A percentile compares a stretch with the other conserved stretches of the same genome.
Conservation (phyloP, 129 eudicot genomes). For the Ambrosia trifida region DNA sequence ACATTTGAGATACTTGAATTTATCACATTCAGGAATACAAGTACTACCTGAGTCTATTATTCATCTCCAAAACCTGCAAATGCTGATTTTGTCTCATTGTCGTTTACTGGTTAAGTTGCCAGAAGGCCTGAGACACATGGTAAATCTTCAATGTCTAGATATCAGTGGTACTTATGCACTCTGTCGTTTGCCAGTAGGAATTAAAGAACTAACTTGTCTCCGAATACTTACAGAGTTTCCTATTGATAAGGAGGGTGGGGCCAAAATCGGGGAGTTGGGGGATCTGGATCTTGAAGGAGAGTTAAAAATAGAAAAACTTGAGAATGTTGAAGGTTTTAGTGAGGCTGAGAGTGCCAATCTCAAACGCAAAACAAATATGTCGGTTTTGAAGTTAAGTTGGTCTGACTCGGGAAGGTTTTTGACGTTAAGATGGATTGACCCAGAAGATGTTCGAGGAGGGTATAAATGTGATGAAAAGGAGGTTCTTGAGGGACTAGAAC, state of each 20-base stretch:
- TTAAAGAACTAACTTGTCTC: neutral
- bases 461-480: too few relatives aligned
- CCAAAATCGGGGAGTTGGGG: slow-evolving; percentile 3
- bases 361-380: neutral
- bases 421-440: too few relatives aligned
- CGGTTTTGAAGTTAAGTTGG: too few relatives aligned
- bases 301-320: neutral
- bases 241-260: neutral
- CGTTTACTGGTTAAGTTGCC: neutral
- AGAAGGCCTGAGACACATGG: neutral
- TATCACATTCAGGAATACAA: slow-evolving; percentile 23
- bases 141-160: slow-evolving; percentile 7
- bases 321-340: too few relatives aligned
- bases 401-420: too few relatives aligned
- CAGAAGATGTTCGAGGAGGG: neutral
- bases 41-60: slow-evolving; percentile 41
- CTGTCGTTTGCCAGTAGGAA: neutral
- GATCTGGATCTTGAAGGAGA: neutral
- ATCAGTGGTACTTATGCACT: neutral
- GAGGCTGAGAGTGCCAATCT: too few relatives aligned
- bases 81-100: slow-evolving; percentile 17
- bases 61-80: slow-evolving; percentile 37
- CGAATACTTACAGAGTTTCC: neutral
- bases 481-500: too few relatives aligned
- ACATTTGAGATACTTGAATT: slow-evolving; percentile 32